These are phyloP conservation scores for Elsinoe ampelina DNA, from an alignment of 2,329 filamentous ascomycete genomes.

Conservation along the genomic window DNA sequence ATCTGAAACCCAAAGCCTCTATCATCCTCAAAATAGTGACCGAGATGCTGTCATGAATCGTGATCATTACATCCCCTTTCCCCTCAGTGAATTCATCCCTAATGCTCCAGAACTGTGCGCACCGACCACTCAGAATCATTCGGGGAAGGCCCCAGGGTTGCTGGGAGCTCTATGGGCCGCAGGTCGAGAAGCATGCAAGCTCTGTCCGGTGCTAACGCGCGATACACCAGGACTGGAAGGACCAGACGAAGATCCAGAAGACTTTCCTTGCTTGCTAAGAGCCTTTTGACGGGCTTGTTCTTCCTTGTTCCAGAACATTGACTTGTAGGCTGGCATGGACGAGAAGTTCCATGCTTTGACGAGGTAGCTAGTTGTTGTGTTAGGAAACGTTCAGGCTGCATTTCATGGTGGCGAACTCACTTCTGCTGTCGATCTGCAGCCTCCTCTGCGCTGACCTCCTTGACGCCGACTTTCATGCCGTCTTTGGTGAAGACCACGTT, in stretches of 20 bases:
- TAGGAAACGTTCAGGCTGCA: neutral
- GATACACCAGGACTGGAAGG: neutral
- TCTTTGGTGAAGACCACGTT: slow-evolving; percentile 69
- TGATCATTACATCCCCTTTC: too few relatives aligned
- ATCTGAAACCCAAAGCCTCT: too few relatives aligned
- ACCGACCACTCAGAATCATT: too few relatives aligned
- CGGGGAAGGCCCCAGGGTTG: slow-evolving; percentile 13
- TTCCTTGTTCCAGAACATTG: slow-evolving; percentile 23
- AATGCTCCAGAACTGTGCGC: too few relatives aligned
- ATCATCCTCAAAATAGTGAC: too few relatives aligned
- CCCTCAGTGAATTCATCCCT: too few relatives aligned
- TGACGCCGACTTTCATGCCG: slow-evolving; percentile 59
- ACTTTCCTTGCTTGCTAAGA: slow-evolving; percentile 10
- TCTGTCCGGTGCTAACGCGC: neutral
- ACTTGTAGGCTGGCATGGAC: slow-evolving; percentile 29
- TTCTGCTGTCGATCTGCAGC: slow-evolving; percentile 66
- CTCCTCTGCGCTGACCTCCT: slow-evolving; percentile 57
- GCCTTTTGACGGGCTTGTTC: slow-evolving; percentile 15
- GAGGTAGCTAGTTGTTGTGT: slow-evolving; percentile 27
- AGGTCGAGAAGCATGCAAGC: neutral
- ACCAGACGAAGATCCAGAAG: neutral
- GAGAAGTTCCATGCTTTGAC: slow-evolving; percentile 43
- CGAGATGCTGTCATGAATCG: too few relatives aligned
- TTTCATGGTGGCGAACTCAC: slow-evolving; percentile 20
- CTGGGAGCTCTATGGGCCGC: neutral